Conservation (phyloP, 2,329 filamentous ascomycete genomes). For the Laburnicola sp. region DNA sequence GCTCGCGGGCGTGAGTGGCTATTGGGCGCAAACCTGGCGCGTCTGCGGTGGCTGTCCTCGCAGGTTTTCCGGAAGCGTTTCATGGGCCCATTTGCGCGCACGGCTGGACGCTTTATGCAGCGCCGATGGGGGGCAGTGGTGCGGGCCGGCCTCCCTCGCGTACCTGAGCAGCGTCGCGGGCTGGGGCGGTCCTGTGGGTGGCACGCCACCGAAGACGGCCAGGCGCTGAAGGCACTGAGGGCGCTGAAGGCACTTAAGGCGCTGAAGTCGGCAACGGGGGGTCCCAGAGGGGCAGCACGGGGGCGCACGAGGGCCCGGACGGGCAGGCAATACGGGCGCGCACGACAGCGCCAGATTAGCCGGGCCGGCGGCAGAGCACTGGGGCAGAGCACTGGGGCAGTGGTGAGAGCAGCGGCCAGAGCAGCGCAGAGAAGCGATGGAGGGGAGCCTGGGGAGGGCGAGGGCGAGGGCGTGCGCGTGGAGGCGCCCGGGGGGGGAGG, state of each 20-base stretch:
- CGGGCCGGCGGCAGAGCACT: no score
- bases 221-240: no score
- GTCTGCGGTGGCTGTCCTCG: constrained; percentile 37
- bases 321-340: no score
- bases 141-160: constrained; percentile 32
- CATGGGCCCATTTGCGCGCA: no score
- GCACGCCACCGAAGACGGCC: constrained; percentile 37
- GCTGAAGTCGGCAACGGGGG: no score
- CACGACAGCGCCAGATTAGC: no score
- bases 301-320: constrained; percentile 27
- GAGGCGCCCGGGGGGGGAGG: constrained; percentile 15
- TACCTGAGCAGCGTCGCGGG: constrained; percentile 34
- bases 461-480: constrained; percentile 19
- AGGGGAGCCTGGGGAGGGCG: constrained; percentile 6
- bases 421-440: no score
- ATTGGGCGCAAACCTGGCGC: constrained; percentile 38
- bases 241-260: no score
- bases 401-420: no score
- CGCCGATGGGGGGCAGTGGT: constrained; percentile 31
- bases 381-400: no score
- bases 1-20: constrained; percentile 39
- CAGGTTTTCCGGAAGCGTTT: constrained; percentile 42
- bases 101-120: no score
- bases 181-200: constrained; percentile 7
- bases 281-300: constrained; percentile 23